phyloP scores from a whole-genome alignment of 345 rosid genomes.

The Dovyalis caffra region DNA sequence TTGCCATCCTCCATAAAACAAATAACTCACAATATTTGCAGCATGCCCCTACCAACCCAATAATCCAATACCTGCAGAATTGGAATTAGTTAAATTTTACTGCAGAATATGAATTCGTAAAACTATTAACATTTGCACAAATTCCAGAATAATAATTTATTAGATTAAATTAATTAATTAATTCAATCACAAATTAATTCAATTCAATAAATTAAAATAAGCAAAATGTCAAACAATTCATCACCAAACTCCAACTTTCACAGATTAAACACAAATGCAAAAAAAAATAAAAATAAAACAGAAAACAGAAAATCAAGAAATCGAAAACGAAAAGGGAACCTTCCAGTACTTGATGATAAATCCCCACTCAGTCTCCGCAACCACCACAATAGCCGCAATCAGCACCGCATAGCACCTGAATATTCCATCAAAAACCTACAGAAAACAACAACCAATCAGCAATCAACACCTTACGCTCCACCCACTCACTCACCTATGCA shows the following conservation, averaged over 20 bases:
- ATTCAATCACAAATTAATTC: too few relatives aligned
- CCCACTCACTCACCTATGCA: not conserved
- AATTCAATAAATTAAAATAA: not conserved
- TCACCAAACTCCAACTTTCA: not conserved
- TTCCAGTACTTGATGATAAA: constrained; percentile 64
- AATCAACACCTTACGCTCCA: not conserved
- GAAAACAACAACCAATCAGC: not conserved
- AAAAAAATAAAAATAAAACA: too few relatives aligned
- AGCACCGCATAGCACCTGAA: constrained; percentile 88
- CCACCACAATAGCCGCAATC: constrained; percentile 60
- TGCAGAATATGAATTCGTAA: constrained; percentile 24
- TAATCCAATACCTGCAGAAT: constrained; percentile 71
- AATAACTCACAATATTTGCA: constrained; percentile 88
- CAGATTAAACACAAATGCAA: not conserved
- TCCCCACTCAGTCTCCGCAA: constrained; percentile 93
- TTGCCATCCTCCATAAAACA: too few relatives aligned
- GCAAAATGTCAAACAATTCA: too few relatives aligned
- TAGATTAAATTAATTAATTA: too few relatives aligned
- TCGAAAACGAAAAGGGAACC: constrained; percentile 32
- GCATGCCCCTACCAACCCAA: constrained; percentile 98
- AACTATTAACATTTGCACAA: not conserved
- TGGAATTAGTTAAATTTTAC: constrained; percentile 19
- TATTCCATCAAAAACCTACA: constrained; percentile 82
- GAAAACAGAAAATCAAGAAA: not conserved
- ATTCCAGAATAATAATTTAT: too few relatives aligned